Base-by-base conservation (phyloP, 2,329 filamentous ascomycete genomes). In the Fusarium nodosum region DNA sequence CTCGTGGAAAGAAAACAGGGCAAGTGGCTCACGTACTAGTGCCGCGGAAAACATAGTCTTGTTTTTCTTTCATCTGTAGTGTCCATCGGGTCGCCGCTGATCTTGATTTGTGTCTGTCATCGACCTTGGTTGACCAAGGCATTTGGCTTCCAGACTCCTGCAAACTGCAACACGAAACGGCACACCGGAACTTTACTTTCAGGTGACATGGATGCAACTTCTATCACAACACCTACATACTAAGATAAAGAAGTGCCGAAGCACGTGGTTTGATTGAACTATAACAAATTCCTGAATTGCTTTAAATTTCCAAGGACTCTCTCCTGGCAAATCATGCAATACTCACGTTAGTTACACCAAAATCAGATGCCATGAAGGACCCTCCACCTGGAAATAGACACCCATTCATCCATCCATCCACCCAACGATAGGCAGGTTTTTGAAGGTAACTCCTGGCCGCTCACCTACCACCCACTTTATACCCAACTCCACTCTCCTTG, bases 31-130 rank as follows among this genome's bases (percentile, higher is more conserved):
- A n/a, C 24, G 28, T 52, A 55, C 26, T 41, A 31, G 20, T 36
- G 10, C 10, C 8, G 31, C 15, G 38, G 33, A n/a, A 36, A 22
- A 47, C 36, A 38, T 15, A 16, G 30, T 38, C 44, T 20, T 64
- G 59, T 50, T 64, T 46, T 64, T 64, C 60, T 64, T 64, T 64
- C 60, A 50, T 26, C 26, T 13, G 18, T 28, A n/a, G 28, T 30
- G 20, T 63, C 18, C 10, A 5, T 10, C 10, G 9, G 30, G 18
- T 45, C 34, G 41, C 22, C 36, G 56, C 18, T 50, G 71, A 80
- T 80, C 79, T 80, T 63, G 71, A n/a, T 75, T 80, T 80, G 76
- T 66, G 70, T 57, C 66, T 66, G 72, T 73, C 78, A 80, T 80
- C 79, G 77, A 68, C 34, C 26, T 20, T 58, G 34, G 20, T 54